These are phyloP conservation scores for Heliocybe sulcata DNA, from an alignment of 1,284 basidiomycete genomes.

Conservation along the genomic window DNA sequence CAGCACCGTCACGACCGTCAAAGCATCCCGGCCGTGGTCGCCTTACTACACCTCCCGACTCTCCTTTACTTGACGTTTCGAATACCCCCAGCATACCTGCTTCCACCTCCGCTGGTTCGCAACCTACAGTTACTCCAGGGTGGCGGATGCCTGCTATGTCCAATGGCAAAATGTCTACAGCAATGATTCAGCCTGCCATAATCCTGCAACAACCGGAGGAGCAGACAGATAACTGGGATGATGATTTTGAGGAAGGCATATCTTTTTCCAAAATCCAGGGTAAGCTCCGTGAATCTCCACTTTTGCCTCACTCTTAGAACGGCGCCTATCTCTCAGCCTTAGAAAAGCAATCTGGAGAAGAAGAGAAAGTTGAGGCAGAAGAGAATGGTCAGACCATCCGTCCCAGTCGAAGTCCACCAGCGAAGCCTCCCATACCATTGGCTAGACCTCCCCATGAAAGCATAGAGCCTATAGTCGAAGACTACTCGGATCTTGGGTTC, in stretches of 20 bases:
- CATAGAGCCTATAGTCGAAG: slow-evolving; percentile 70
- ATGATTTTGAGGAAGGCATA: slow-evolving; percentile 93
- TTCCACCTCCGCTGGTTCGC: slow-evolving; percentile 5
- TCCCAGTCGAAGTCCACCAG: slow-evolving; percentile 51
- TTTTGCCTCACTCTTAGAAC: neutral
- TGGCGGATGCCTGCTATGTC: slow-evolving; percentile 1
- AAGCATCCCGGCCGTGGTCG: slow-evolving; percentile 46
- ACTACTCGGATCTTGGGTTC: slow-evolving; percentile 80
- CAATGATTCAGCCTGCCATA: slow-evolving; percentile 30
- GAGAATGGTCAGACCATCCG: slow-evolving; percentile 78
- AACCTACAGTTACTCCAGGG: slow-evolving; percentile 5
- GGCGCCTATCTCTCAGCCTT: slow-evolving; percentile 33
- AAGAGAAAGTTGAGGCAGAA: slow-evolving; percentile 57
- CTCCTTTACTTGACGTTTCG: neutral
- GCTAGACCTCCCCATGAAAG: slow-evolving; percentile 51
- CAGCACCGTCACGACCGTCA: slow-evolving; percentile 53
- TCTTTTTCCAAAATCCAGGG: slow-evolving; percentile 82
- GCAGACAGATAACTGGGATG: slow-evolving; percentile 94
- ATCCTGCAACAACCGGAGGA: slow-evolving; percentile 62
- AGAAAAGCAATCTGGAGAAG: slow-evolving; percentile 52
- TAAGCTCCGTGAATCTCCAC: slow-evolving; percentile 16
- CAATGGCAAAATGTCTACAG: slow-evolving; percentile 47
- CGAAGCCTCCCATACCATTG: slow-evolving; percentile 32
- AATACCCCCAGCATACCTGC: neutral
- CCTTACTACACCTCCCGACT: slow-evolving; percentile 21